Base-by-base conservation (phyloP, 495 filamentous ascomycete species). In the Podospora fimiseda region DNA sequence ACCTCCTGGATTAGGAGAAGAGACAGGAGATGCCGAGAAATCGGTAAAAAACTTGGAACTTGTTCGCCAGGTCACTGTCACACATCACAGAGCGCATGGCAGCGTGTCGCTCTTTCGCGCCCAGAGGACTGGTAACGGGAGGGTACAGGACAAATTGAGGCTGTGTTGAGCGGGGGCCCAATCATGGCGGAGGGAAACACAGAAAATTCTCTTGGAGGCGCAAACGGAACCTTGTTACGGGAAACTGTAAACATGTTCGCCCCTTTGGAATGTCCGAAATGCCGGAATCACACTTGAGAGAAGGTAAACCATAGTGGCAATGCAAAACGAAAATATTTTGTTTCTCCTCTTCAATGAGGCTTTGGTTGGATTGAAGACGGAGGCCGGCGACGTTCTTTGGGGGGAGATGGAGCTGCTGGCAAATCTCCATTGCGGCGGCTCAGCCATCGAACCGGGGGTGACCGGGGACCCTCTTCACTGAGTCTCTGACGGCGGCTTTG, bases 401-500 rank as follows among this genome's bases (percentile, higher is more conserved):
- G n/a, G n/a, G n/a, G 38, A n/a, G 49, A 24, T 45, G 22, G 22
- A 33, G 55, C 43, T 51, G 55, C 30, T 45, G 20, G 23, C 48
- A n/a, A 49, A 36, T 39, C 44, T 47, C 44, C 44, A 47, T 20
- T 48, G 20, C 36, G 15, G 51, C 18, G 27, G 46, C 58, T 60
- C 52, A 60, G 58, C 58, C 58, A 46, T 57, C 50, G 39, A 54
- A 52, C 43, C 16, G 43, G 37, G 47, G 53, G 24, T 38, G 20
- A 33, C 11, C 27, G 27, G 27, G n/a, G n/a, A n/a, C 27, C 27
- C 27, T 33, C 27, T n/a, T n/a, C n/a, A n/a, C n/a, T n/a, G n/a
- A n/a, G n/a, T n/a, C 44, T 49, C 43, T 55, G 52, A 55, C 48
- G 52, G 52, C 52, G 57, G 56, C 52, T 49, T 55, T 50, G 57